Base-by-base conservation (phyloP, 176 grass and related monocot species). In the Musa schizocarpa region DNA sequence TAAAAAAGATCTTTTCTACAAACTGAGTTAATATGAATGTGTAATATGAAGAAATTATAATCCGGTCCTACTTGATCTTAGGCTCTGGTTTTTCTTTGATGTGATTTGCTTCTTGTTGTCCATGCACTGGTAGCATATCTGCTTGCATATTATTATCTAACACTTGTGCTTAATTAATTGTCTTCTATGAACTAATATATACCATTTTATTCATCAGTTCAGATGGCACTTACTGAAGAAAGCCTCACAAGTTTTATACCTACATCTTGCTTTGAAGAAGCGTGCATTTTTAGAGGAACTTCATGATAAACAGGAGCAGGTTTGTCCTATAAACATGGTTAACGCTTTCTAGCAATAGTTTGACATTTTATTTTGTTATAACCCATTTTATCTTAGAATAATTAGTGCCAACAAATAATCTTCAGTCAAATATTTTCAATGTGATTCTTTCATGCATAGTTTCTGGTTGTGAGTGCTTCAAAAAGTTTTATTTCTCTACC, bases 221-320 rank as follows among this genome's bases (percentile, higher is more conserved):
- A 89, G 81, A 67, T 92, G 90, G 90, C 52, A 71, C 51, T 81
- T 92, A 12, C 21, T 77, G 58, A 92, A 92, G 84, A 87, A 84
- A 81, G 87, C 90, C 49, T 81, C 90, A 49, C 84, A 92, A 59
- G 79, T 89, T 84, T 58, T 92, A 25, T 92, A 92, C 82, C 84
- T 92, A 67, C 87, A 92, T 82, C 86, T 89, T 81, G 81, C 87
- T 16, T 86, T 92, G 79, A 92, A 92, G 75, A 85, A 74, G 59
- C 90, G 90, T 43, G 84, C 73, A 74, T 85, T 92, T 68, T 54
- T 92, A 56, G 79, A 92, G 70, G 90, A 92, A 81, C 84, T 89
- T 76, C 86, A 92, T 84, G 86, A 89, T 81, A 92, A 89, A 81
- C 90, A 92, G 62, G 90, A 87, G 72, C 90, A 92, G 90, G 90